phyloP scores from a whole-genome alignment of 805 yeast species.

The Ogataea allantospora region DNA sequence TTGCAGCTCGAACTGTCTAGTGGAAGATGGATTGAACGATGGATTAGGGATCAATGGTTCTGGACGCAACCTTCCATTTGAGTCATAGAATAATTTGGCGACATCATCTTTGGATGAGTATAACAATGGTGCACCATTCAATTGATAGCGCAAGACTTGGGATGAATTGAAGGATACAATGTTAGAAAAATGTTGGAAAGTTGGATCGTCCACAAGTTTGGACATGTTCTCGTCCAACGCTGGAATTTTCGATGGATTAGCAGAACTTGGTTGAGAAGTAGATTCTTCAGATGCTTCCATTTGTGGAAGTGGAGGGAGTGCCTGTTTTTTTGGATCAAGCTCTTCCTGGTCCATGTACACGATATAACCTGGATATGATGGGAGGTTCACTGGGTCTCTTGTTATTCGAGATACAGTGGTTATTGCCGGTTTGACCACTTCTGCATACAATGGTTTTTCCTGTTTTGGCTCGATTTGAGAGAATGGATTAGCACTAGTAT shows the following conservation, averaged over 20 bases:
- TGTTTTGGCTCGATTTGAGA: conserved; percentile 2
- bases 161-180: conserved; percentile 77
- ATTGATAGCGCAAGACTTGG: conserved; percentile 83
- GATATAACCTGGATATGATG: conserved; percentile 63
- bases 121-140: conserved; percentile 74
- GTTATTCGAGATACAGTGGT: conserved; percentile 2
- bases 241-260: conserved; percentile 31
- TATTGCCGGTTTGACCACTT: conserved; percentile 14
- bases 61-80: conserved; percentile 25
- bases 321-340: conserved; percentile 48
- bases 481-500: conserved; percentile 15
- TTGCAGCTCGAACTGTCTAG: conserved; percentile 77
- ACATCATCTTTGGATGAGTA: conserved; percentile 63
- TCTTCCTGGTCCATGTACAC: conserved; percentile 72
- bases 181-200: conserved; percentile 76
- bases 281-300: conserved; percentile 9
- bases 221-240: conserved; percentile 47
- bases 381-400: conserved; percentile 31
- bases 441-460: conserved; percentile 22
- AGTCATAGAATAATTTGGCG: conserved; percentile 40
- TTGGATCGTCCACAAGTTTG: conserved; percentile 65
- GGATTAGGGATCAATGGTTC: conserved; percentile 52
- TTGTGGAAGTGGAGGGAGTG: conserved; percentile 43
- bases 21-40: conserved; percentile 56
- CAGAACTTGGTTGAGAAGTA: conserved; percentile 8